A percentile compares a stretch with the other conserved stretches of the same genome.
Evolutionary conservation across 345 rosid genomes (phyloP).

Genomic region (Trapa incisa): DNA sequence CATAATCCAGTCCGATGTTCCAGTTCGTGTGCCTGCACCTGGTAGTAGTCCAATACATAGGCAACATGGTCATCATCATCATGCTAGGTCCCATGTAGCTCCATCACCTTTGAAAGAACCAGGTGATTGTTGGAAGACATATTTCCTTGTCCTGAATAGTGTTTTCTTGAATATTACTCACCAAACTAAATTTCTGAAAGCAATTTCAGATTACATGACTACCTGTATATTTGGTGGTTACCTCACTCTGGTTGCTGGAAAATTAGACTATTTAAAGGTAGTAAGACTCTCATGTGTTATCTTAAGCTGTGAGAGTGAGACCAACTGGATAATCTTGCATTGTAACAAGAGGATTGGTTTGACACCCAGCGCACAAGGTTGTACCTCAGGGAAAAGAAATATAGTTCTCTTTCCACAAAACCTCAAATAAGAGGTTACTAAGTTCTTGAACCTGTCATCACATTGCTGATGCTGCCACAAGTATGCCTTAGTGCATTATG

Average conservation of each 20-base stretch:
- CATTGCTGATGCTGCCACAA: background rate
- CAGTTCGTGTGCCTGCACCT: constrained; percentile 35
- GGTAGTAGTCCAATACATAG: constrained; percentile 24
- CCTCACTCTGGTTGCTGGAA: background rate
- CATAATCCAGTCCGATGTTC: constrained; percentile 13
- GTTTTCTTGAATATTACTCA: background rate
- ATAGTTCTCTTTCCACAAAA: background rate
- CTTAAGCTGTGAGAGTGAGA: background rate
- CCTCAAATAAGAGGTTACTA: background rate
- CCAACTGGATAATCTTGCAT: background rate
- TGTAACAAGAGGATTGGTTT: background rate
- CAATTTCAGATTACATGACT: background rate
- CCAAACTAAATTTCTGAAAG: background rate
- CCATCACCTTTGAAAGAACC: constrained; percentile 55
- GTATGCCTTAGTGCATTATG: background rate
- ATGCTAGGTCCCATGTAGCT: constrained; percentile 36
- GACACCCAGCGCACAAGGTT: background rate
- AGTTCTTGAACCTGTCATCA: background rate
- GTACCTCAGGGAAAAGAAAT: background rate
- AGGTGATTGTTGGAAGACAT: constrained; percentile 19
- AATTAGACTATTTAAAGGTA: too few relatives aligned
- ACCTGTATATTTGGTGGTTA: background rate
- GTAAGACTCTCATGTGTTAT: background rate
- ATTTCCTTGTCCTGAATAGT: background rate
- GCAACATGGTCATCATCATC: constrained; percentile 42